Evolutionary conservation across 164 flowering plant genomes (phyloP).

Genomic region (Piper longum): DNA sequence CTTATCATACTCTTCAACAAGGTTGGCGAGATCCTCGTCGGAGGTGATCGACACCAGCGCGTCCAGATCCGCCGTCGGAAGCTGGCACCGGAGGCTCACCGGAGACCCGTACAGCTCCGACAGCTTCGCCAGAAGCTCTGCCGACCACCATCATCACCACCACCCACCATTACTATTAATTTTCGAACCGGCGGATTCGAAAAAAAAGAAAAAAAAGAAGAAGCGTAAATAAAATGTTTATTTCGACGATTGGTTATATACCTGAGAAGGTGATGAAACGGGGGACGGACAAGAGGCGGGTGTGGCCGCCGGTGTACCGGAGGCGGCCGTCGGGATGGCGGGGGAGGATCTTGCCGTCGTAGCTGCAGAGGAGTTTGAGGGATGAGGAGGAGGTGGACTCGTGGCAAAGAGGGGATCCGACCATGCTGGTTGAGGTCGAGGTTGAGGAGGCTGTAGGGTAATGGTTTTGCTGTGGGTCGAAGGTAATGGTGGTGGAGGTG

Average conservation of each 20-base stretch:
- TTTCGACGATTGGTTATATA: neutral
- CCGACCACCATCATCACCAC: conserved; percentile 1
- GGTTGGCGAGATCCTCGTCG: conserved; percentile 74
- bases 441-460: too few species aligned
- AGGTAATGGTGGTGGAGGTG: neutral
- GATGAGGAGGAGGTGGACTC: too few species aligned
- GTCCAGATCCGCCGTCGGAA: conserved; percentile 83
- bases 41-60: conserved; percentile 73
- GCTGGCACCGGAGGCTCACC: conserved; percentile 62
- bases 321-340: conserved; percentile 84
- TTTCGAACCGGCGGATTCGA: neutral
- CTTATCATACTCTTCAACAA: conserved; percentile 76
- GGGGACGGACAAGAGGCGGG: conserved; percentile 67
- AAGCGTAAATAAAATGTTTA: neutral
- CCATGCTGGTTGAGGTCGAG: neutral
- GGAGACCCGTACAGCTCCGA: conserved; percentile 58
- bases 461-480: neutral
- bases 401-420: neutral
- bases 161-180: neutral
- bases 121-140: conserved; percentile 69
- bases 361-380: conserved; percentile 69
- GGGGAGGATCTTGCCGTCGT: conserved; percentile 87
- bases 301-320: conserved; percentile 83
- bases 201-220: neutral
- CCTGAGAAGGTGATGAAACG: conserved; percentile 61